Base-by-base conservation (phyloP, 352 stramenopile genomes). In the Aphanomyces stellatus region DNA sequence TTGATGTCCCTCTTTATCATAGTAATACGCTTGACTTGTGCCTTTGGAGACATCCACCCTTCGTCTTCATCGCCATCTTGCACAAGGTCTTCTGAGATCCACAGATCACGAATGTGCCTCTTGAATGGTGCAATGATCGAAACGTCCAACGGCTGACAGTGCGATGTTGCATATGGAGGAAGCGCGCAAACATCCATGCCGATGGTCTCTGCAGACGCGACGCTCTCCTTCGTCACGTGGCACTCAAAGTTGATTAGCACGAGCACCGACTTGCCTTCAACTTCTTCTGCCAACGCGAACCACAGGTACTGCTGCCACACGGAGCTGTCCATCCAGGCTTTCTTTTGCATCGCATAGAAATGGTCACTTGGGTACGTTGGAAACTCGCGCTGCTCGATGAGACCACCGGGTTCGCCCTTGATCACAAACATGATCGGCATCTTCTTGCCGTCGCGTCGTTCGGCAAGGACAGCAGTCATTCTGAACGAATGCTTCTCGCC, bases 351-450 rank as follows among this genome's bases (percentile, higher is more conserved):
- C 0, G 64, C 35, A 24, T 72, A 72, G 19, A 37, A 51, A 25
- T 76, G 64, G 7, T 53, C 69, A 0, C 19, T 8, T 25, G 69
- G 46, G 33, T 72, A 76, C 0, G 24, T 40, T 2, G 46, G 40
- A 0, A 74, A 25, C 43, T 76, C 69, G 0, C 46, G 4, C 19
- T 25, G 13, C 25, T 73, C 59, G 31, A 76, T 72, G 6, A n/a
- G n/a, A 19, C 71, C 69, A 0, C 69, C 64, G 2, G 53, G 69
- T 35, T 63, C n/a, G 0, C 37, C 68, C 7, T 51, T 65, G 10
- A 74, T 19, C 24, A 72, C 70, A 22, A 74, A 71, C 3, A 71
- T 34, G 1, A 76, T 56, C 2, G 68, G 71, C 10, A 71, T 49
- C 27, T 76, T 76, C 6, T 41, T 63, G 2, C 64, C 61, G 42